Conservation (phyloP, 805 yeast species). For the Candida hispaniensis region DNA sequence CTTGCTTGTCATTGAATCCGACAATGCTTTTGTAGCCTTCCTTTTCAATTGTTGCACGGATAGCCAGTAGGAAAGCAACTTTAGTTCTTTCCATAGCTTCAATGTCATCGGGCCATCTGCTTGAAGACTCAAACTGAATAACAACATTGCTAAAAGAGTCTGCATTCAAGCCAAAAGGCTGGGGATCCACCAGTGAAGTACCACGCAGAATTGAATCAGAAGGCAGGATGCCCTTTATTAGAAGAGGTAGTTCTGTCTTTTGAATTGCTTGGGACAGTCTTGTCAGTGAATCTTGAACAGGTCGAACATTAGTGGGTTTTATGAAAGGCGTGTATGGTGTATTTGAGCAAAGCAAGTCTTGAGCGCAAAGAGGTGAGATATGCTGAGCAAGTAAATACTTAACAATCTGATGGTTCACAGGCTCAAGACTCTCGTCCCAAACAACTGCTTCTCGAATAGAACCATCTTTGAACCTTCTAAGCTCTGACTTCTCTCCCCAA, state of each 20-base stretch:
- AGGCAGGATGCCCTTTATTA: constrained; percentile 61
- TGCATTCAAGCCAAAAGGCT: constrained; percentile 43
- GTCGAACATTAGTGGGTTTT: constrained; percentile 46
- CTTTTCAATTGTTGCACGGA: constrained; percentile 38
- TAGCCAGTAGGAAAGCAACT: constrained; percentile 73
- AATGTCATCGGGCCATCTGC: constrained; percentile 93
- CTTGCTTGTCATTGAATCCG: constrained; percentile 45
- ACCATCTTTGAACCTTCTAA: constrained; percentile 90
- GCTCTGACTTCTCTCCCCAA: constrained; percentile 81
- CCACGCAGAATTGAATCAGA: constrained; percentile 65
- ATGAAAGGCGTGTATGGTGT: constrained; percentile 11
- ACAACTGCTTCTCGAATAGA: constrained; percentile 81
- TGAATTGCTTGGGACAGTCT: constrained; percentile 33
- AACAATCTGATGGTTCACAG: constrained; percentile 19
- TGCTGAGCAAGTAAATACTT: constrained; percentile 10
- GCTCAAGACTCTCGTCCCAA: constrained; percentile 42
- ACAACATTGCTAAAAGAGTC: constrained; percentile 58
- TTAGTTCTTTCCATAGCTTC: constrained; percentile 79
- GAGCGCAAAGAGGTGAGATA: constrained; percentile 9
- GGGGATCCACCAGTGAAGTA: constrained; percentile 68
- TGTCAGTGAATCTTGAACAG: constrained; percentile 40
- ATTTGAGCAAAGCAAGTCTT: constrained; percentile 5
- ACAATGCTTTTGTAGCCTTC: constrained; percentile 40
- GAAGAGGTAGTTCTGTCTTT: constrained; percentile 55
- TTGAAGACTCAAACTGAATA: constrained; percentile 77